These are phyloP conservation scores for Lipomyces sp. DNA, from an alignment of 805 yeast genomes.

Conservation along the genomic window DNA sequence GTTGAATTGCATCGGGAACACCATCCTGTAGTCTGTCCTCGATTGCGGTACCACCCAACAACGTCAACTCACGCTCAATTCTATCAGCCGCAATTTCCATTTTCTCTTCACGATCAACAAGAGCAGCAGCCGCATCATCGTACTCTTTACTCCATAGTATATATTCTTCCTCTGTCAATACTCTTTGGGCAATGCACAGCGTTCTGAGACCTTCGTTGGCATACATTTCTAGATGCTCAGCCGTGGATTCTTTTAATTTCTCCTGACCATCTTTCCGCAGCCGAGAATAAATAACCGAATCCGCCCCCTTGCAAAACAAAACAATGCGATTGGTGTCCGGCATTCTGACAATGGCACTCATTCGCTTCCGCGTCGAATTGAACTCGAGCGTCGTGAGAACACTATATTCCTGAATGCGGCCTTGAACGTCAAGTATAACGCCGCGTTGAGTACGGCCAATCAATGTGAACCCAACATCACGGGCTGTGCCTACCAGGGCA, in stretches of 20 bases:
- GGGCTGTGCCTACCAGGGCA: constrained; percentile 75
- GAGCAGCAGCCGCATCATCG: constrained; percentile 60
- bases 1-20: constrained; percentile 73
- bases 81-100: constrained; percentile 61
- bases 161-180: constrained; percentile 54
- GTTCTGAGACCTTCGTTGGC: constrained; percentile 83
- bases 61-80: constrained; percentile 59
- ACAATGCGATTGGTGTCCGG: constrained; percentile 51
- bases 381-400: constrained; percentile 65
- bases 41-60: constrained; percentile 81
- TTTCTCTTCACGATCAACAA: constrained; percentile 62
- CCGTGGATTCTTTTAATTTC: constrained; percentile 59
- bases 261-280: constrained; percentile 49
- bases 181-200: constrained; percentile 67
- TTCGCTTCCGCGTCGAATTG: constrained; percentile 73
- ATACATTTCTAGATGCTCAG: constrained; percentile 65
- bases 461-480: constrained; percentile 72
- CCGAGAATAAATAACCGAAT: constrained; percentile 64
- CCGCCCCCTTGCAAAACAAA: constrained; percentile 74
- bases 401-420: constrained; percentile 53
- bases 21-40: constrained; percentile 80
- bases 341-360: constrained; percentile 69
- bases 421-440: constrained; percentile 53
- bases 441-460: constrained; percentile 58
- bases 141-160: constrained; percentile 60